A percentile compares a stretch with the other conserved stretches of the same genome.
Evolutionary conservation across 2,329 filamentous ascomycete species (phyloP).

Genomic region (Fusarium chaquense): DNA sequence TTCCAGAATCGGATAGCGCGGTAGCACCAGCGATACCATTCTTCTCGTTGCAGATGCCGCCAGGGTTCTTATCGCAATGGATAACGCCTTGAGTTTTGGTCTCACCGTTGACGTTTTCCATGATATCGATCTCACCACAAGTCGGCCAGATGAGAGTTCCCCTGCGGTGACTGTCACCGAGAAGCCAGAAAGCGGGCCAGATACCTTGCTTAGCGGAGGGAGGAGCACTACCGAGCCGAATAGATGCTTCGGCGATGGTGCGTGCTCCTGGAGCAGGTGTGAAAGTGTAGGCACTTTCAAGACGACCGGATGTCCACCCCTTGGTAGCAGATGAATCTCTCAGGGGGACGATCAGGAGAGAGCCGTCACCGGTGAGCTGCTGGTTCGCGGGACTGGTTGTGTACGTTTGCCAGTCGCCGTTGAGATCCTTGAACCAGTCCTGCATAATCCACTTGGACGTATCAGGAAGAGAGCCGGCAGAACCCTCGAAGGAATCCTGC

Average conservation of each 20-base stretch:
- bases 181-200: conserved; percentile 47
- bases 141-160: conserved; percentile 40
- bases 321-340: conserved; percentile 47
- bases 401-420: conserved; percentile 44
- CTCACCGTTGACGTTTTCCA: conserved; percentile 37
- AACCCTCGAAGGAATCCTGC: conserved; percentile 59
- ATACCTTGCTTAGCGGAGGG: conserved; percentile 58
- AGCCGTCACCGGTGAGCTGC: conserved; percentile 61
- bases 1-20: conserved; percentile 14
- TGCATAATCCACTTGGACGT: conserved; percentile 57
- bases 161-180: conserved; percentile 38
- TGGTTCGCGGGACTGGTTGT: conserved; percentile 53
- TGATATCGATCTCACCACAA: conserved; percentile 41
- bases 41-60: conserved; percentile 62
- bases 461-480: conserved; percentile 53
- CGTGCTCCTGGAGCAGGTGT: conserved; percentile 55
- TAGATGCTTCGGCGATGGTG: conserved; percentile 57
- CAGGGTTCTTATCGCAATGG: conserved; percentile 47
- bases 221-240: conserved; percentile 51
- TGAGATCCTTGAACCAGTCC: conserved; percentile 13
- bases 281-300: conserved; percentile 61
- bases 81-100: conserved; percentile 22
- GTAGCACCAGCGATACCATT: conserved; percentile 45
- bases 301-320: conserved; percentile 63
- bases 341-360: conserved; percentile 62